Evolutionary conservation across 805 yeast genomes (phyloP).

Genomic region (Myxozyma neglecta): DNA sequence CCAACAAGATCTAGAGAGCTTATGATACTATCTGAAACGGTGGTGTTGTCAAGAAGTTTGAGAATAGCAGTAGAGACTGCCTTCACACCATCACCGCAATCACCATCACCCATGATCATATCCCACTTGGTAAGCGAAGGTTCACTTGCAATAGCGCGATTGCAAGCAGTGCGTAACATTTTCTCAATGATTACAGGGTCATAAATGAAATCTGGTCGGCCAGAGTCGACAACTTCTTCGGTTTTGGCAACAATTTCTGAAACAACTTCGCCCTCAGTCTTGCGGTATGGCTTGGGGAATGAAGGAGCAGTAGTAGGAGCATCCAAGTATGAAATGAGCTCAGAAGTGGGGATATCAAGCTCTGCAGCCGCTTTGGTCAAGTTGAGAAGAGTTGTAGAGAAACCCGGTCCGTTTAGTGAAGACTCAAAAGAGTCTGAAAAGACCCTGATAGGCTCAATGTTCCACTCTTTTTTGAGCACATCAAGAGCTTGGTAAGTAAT

Average conservation of each 20-base stretch:
- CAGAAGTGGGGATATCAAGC: not conserved
- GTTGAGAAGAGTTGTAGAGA: constrained; percentile 78
- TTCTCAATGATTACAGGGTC: constrained; percentile 11
- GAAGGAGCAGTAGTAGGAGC: constrained; percentile 28
- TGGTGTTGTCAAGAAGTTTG: constrained; percentile 49
- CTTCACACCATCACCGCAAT: constrained; percentile 88
- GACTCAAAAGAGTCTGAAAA: constrained; percentile 80
- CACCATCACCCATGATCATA: constrained; percentile 93
- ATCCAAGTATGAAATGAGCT: constrained; percentile 22
- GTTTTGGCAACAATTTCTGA: not conserved
- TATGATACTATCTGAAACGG: constrained; percentile 54
- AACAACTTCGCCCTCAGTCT: not conserved
- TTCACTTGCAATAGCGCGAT: constrained; percentile 58
- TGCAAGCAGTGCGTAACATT: constrained; percentile 51
- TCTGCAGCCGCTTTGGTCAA: constrained; percentile 43
- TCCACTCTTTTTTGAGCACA: constrained; percentile 46
- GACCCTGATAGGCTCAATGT: constrained; percentile 63
- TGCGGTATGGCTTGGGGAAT: constrained; percentile 22
- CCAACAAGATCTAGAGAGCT: constrained; percentile 47
- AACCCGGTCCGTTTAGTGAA: constrained; percentile 91
- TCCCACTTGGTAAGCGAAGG: constrained; percentile 84
- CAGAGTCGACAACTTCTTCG: not conserved
- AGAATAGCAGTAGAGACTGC: constrained; percentile 75
- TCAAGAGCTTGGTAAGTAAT: constrained; percentile 19
- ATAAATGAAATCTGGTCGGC: constrained; percentile 12